Evolutionary conservation across 441 rosid genomes (phyloP), one percentile per base, ranked within the genome.

Genomic region (Arabidopsis hybrid): DNA sequence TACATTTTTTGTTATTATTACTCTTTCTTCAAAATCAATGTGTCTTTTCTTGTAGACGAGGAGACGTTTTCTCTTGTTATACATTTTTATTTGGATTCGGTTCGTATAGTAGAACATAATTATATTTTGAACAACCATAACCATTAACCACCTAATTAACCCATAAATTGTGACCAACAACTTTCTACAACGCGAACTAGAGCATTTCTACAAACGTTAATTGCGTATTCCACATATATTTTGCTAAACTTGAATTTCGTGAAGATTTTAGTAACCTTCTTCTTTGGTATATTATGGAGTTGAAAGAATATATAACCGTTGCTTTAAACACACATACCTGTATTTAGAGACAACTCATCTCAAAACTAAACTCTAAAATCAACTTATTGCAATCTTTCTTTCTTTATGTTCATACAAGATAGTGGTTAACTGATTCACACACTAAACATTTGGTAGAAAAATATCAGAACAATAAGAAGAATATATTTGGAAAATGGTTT

Each of bases 141-240:
- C 26, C 26, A 21, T 21, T 38, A 53, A 75, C 65, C 59, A 76
- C 63, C 57, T 65, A 71, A 26, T 21, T 42, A 62, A 62, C 71
- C 76, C 32, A 59, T 58, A 77, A 77, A 65, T 21, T 71, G 42
- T 65, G 76, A 76, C 75, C 67, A 70, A 36, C 70, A 69, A 69
- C 26, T 21, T 21, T 21, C 26, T 21, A 21, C 26, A 21, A 21
- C 26, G 26, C 26, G 26, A 21, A 21, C 26, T 21, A 21, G 26
- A 21, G 26, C 26, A 21, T 21, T 21, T 21, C 26, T 21, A 21
- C 26, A 21, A 21, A 21, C 26, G 26, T 21, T 21, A 21, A 21
- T 21, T 21, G 26, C 26, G 26, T 21, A 21, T 21, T 21, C 26
- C 26, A 21, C 26, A 21, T 21, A 21, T 21, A 21, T 21, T 21